phyloP scores from a whole-genome alignment of 2,329 filamentous ascomycete species.

The Calonectria fujianensis region DNA sequence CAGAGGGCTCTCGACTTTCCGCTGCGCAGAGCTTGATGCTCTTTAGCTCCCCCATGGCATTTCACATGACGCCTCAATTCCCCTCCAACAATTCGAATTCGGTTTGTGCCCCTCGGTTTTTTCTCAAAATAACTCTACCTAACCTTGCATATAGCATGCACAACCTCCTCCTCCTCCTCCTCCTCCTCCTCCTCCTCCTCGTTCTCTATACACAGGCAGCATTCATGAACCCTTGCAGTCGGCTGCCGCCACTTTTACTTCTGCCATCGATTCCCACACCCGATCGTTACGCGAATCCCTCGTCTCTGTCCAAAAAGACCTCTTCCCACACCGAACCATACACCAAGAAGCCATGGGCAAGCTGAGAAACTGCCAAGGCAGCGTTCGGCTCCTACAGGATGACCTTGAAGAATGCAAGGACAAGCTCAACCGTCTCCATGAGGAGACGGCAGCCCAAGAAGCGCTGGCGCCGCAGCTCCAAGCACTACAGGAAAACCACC shows the following conservation, averaged over 20 bases:
- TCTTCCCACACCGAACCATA: constrained; percentile 54
- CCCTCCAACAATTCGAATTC: constrained; percentile 41
- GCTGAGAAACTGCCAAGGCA: constrained; percentile 47
- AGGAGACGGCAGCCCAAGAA: constrained; percentile 52
- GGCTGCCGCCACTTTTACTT: constrained; percentile 46
- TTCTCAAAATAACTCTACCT: not conserved
- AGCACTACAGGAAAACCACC: constrained; percentile 54
- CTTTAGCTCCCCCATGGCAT: constrained; percentile 56
- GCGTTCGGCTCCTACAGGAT: constrained; percentile 48
- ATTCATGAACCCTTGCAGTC: constrained; percentile 52
- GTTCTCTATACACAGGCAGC: constrained; percentile 48
- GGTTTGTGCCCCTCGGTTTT: constrained; percentile 39
- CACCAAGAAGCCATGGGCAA: constrained; percentile 53
- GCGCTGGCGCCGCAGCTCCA: constrained; percentile 53
- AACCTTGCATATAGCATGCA: too few relatives aligned
- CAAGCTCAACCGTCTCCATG: constrained; percentile 46
- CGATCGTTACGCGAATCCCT: constrained; percentile 51
- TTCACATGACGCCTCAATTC: constrained; percentile 54
- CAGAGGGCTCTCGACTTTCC: constrained; percentile 54
- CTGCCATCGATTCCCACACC: constrained; percentile 51
- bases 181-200: constrained; percentile 35
- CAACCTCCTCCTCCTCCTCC: constrained; percentile 40
- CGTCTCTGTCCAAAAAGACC: constrained; percentile 51
- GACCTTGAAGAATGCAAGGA: constrained; percentile 48
- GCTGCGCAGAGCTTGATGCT: constrained; percentile 56